Evolutionary conservation across 495 filamentous ascomycete species (phyloP), one percentile per base, ranked within the genome.

Genomic region (Polyplosphaeria fusca): DNA sequence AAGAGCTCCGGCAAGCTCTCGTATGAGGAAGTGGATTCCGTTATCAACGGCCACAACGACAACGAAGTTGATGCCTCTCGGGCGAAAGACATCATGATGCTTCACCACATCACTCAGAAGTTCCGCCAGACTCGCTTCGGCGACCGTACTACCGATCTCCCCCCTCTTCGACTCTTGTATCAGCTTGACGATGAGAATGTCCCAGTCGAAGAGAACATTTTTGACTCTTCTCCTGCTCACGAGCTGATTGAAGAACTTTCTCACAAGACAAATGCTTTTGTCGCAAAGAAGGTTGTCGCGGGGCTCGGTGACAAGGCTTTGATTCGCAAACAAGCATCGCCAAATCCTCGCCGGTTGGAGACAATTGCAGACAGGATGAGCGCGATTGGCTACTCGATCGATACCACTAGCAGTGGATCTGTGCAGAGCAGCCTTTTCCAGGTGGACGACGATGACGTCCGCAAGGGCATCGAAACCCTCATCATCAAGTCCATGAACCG

Each of bases 121-220:
- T 93, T 96, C 79, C 86, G 89, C 32, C 87, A 95, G 69, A 79
- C 83, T 5, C 83, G 93, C 40, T 86, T 93, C 58, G 87, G 87
- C 43, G 85, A 89, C 48, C 85, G 85, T 20, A 81, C 82, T 22
- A 80, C 85, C 27, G 80, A 86, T 7, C 87, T 95, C 56, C 87
- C 91, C 18, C 83, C 91, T 42, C 81, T 97, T 45, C 87, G 93
- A 39, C 80, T 98, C 28, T 74, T 97, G 35, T 87, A 95, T 68
- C 87, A 93, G 70, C 82, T 96, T n/a, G 94, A 98, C 64, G 93
- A 98, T 61, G 93, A 98, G 76, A 96, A 96, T 68, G 89, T 96
- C 30, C 93, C 92, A 0, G 89, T 96, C 22, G 90, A 93, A 73
- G 82, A 88, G 65, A 98, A 97, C 74, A 88, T 98, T 51, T 97